These are phyloP conservation scores for Chaetomium strumarium DNA, from an alignment of 2,329 filamentous ascomycete species.

Conservation along the genomic window DNA sequence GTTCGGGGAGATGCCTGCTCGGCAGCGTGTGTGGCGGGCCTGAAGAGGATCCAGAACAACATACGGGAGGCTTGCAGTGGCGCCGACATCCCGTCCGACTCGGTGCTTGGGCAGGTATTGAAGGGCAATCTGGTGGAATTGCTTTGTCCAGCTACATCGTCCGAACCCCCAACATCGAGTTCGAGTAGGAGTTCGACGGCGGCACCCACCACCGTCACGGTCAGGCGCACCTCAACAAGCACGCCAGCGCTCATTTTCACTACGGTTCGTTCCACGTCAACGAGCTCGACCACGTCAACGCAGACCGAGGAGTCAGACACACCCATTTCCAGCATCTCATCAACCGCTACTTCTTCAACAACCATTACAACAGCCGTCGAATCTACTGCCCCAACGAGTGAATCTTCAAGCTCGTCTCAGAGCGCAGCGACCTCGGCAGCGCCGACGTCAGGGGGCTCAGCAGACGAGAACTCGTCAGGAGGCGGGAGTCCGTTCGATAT, in stretches of 20 bases:
- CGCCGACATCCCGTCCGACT: constrained; percentile 46
- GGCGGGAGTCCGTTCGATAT: constrained; percentile 28
- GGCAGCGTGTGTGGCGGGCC: constrained; percentile 40
- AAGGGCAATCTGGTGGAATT: constrained; percentile 33
- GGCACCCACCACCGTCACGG: background rate
- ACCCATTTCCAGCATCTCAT: background rate
- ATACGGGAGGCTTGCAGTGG: constrained; percentile 67
- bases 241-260: constrained; percentile 12
- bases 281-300: constrained; percentile 5
- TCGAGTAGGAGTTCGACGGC: background rate
- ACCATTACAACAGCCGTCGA: background rate
- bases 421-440: background rate
- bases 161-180: background rate
- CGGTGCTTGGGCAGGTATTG: constrained; percentile 35
- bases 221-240: background rate
- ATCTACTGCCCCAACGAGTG: background rate
- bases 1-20: constrained; percentile 33
- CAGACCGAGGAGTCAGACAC: background rate
- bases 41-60: constrained; percentile 72
- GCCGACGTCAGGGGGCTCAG: background rate
- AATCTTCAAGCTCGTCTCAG: background rate
- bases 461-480: background rate
- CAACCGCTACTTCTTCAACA: background rate
- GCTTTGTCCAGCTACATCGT: constrained; percentile 28
- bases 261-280: constrained; percentile 13